Conservation (phyloP, 2,329 filamentous ascomycete genomes). For the Knufia petricola region DNA sequence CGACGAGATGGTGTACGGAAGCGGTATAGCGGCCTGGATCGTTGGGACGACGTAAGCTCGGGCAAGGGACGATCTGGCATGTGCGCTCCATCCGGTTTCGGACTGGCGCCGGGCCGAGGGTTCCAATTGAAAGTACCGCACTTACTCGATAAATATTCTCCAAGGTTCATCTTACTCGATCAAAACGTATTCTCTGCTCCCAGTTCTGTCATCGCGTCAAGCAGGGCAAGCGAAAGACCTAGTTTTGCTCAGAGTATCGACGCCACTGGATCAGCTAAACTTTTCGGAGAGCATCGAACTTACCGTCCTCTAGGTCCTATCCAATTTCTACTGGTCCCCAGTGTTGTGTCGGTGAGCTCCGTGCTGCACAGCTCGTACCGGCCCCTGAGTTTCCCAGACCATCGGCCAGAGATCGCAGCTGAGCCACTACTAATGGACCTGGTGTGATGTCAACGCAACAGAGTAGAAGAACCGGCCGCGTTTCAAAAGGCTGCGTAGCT, state of each 20-base stretch:
- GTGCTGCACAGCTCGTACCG: background rate
- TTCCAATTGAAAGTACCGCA: conserved; percentile 3
- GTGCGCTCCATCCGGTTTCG: background rate
- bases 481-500: too few relatives aligned
- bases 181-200: conserved; percentile 12
- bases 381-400: too few relatives aligned
- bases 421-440: too few relatives aligned
- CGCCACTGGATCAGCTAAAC: background rate
- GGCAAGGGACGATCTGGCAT: background rate
- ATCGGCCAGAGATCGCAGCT: too few relatives aligned
- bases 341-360: background rate
- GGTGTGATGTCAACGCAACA: too few relatives aligned
- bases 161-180: conserved; percentile 19
- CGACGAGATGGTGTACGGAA: conserved; percentile 3
- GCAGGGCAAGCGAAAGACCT: background rate
- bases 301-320: background rate
- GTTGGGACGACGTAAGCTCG: conserved; percentile 2
- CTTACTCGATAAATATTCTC: conserved; percentile 18
- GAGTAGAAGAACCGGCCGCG: too few relatives aligned
- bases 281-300: background rate
- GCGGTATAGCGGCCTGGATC: background rate
- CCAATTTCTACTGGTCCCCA: too few relatives aligned
- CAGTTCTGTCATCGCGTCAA: background rate
- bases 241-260: background rate
- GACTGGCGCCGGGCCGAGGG: conserved; percentile 8